A percentile compares a stretch with the other conserved stretches of the same genome.
Evolutionary conservation across 768 basidiomycete species (phyloP).

Genomic region (Gloeopeniophorella convolvens): DNA sequence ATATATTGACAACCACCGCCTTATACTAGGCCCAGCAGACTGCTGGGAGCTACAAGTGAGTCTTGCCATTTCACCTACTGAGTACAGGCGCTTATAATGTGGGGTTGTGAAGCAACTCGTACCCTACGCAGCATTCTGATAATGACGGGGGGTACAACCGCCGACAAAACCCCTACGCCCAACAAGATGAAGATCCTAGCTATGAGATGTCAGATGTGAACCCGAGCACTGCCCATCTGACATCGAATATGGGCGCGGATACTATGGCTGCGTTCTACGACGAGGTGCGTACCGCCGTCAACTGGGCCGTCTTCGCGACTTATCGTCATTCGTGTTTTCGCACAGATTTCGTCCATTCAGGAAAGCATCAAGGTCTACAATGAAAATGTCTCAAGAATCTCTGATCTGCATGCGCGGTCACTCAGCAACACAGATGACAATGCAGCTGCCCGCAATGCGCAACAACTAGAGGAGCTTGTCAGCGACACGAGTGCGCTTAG

Average conservation of each 20-base stretch:
- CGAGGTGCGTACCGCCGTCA: constrained; percentile 45
- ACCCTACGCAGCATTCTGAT: constrained; percentile 16
- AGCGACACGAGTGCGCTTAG: constrained; percentile 54
- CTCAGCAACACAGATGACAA: constrained; percentile 44
- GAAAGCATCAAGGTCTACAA: constrained; percentile 39
- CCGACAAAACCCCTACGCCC: constrained; percentile 57
- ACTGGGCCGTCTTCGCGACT: background rate
- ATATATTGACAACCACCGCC: constrained; percentile 4
- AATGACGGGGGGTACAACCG: constrained; percentile 26
- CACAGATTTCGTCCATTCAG: constrained; percentile 44
- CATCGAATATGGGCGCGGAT: constrained; percentile 33
- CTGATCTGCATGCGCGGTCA: constrained; percentile 44
- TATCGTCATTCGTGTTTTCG: background rate
- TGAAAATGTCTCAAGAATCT: constrained; percentile 39
- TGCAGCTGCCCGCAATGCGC: constrained; percentile 33
- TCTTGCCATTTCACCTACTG: constrained; percentile 17
- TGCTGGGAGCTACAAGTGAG: constrained; percentile 45
- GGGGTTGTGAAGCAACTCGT: constrained; percentile 8
- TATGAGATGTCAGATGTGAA: constrained; percentile 72
- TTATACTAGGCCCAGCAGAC: constrained; percentile 56
- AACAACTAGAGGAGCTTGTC: constrained; percentile 52
- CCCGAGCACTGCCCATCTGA: constrained; percentile 40
- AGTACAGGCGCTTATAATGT: background rate
- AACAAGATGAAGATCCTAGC: constrained; percentile 48
- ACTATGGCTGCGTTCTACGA: constrained; percentile 65